Evolutionary conservation across 2,329 filamentous ascomycete genomes (phyloP), one percentile per base, ranked within the genome.

Genomic region (Venturia nashicola): DNA sequence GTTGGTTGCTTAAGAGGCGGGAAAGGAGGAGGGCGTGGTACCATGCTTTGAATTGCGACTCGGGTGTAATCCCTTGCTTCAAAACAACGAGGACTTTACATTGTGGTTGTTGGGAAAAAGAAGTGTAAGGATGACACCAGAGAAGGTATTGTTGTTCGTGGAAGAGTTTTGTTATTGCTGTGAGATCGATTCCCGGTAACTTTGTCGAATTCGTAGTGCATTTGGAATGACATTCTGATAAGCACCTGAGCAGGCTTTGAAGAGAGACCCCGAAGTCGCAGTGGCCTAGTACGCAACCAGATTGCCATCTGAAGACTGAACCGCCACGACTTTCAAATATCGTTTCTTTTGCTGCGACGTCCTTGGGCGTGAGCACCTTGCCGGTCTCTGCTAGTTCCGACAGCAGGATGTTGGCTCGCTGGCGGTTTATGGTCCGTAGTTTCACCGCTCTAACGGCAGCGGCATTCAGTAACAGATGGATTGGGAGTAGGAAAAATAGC

Each of bases 41-140:
- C 51, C 51, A 57, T 36, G 51, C 51, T 36, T 36, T 34, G 32
- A 57, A 57, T 36, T 57, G 51, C 51, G 51, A 57, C n/a, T 57
- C 51, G 27, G 51, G 14, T 20, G 27, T 57, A 18, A 57, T n/a
- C 14, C 51, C 51, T 57, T 57, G 51, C 51, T 57, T 57, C 12
- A 57, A 7, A n/a, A 57, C 51, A 12, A 57, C 51, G 32, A 36
- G 27, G 32, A 36, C 27, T 57, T 36, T 57, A 4, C 6, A 39
- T 57, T 8, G 51, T 7, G 14, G 32, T 16, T 36, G 12, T n/a
- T 57, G 51, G 6, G 14, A 36, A 18, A 6, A n/a, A 18, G 51
- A 34, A 5, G 32, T 36, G 32, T 27, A 57, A 36, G 51, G 51
- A 11, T 14, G 51, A n/a, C 32, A 34, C 51, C 51, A 57, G 16